A percentile compares a stretch with the other conserved stretches of the same genome.
These are phyloP conservation scores for Brassica carinata DNA, from an alignment of 345 rosid species.

Conservation along the genomic window DNA sequence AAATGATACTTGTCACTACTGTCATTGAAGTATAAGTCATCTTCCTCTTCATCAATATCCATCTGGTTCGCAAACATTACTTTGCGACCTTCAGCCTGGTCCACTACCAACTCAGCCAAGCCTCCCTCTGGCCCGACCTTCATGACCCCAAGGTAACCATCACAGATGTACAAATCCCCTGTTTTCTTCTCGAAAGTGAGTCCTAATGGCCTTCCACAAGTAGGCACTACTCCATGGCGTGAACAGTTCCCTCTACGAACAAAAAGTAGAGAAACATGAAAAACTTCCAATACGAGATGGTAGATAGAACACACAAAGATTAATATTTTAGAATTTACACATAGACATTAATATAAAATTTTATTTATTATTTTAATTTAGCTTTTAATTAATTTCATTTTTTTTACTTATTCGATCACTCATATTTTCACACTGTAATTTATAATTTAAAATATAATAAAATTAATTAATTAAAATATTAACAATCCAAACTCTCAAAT, in stretches of 20 bases:
- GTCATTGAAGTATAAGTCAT: conserved; percentile 63
- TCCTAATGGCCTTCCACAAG: conserved; percentile 82
- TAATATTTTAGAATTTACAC: not conserved
- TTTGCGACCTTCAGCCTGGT: not conserved
- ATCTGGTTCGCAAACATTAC: not conserved
- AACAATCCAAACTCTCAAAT: conserved; percentile 2
- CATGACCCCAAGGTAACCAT: conserved; percentile 65
- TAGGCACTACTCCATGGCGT: conserved; percentile 50
- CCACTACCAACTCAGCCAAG: conserved; percentile 39
- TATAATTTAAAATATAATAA: no score
- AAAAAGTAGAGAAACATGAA: not conserved
- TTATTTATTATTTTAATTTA: no score
- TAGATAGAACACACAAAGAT: not conserved
- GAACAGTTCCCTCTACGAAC: conserved; percentile 54
- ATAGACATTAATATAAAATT: not conserved
- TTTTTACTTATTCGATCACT: not conserved
- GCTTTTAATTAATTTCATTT: not conserved
- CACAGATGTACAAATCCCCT: conserved; percentile 78
- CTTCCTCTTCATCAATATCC: not conserved
- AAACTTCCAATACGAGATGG: not conserved
- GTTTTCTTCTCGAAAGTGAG: conserved; percentile 60
- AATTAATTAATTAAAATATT: no score
- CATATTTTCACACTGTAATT: not conserved
- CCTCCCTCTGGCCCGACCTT: conserved; percentile 75
- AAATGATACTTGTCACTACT: conserved; percentile 59